These are phyloP conservation scores for Cryphonectria radicalis DNA, from an alignment of 2,329 filamentous ascomycete genomes.

Conservation along the genomic window DNA sequence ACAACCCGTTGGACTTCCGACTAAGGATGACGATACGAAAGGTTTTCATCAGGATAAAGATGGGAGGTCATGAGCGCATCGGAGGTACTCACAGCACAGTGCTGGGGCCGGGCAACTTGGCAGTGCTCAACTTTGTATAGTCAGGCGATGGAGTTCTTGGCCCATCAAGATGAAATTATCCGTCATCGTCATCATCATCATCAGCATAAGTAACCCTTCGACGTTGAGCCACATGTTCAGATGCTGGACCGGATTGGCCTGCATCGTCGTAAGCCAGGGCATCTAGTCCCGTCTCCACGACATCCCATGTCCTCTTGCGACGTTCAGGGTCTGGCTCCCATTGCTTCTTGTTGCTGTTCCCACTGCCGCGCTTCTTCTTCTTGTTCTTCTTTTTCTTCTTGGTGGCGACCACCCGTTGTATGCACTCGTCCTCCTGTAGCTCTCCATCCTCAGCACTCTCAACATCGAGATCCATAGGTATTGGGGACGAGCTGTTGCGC, in stretches of 20 bases:
- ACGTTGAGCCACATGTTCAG: slow-evolving; percentile 41
- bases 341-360: slow-evolving; percentile 44
- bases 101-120: not conserved
- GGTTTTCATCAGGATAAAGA: slow-evolving; percentile 75
- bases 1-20: slow-evolving; percentile 61
- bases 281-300: slow-evolving; percentile 64
- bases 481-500: slow-evolving; percentile 14
- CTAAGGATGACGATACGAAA: slow-evolving; percentile 96
- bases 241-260: slow-evolving; percentile 34
- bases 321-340: slow-evolving; percentile 62
- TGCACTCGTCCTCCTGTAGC: slow-evolving; percentile 33
- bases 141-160: not conserved
- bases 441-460: slow-evolving; percentile 31
- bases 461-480: slow-evolving; percentile 10
- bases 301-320: slow-evolving; percentile 69
- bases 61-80: slow-evolving; percentile 3
- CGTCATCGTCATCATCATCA: slow-evolving; percentile 45
- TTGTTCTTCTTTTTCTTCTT: slow-evolving; percentile 39
- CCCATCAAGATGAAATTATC: slow-evolving; percentile 29
- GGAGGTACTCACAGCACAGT: slow-evolving; percentile 17
- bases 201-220: slow-evolving; percentile 50
- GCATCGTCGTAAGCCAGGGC: slow-evolving; percentile 63
- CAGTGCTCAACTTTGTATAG: not conserved
- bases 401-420: slow-evolving; percentile 34
- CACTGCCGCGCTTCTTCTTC: slow-evolving; percentile 46